Percentiles rank a stretch among this genome's conserved stretches.
Conservation (phyloP, 306 rosid species). For the Rosa multiflora region DNA sequence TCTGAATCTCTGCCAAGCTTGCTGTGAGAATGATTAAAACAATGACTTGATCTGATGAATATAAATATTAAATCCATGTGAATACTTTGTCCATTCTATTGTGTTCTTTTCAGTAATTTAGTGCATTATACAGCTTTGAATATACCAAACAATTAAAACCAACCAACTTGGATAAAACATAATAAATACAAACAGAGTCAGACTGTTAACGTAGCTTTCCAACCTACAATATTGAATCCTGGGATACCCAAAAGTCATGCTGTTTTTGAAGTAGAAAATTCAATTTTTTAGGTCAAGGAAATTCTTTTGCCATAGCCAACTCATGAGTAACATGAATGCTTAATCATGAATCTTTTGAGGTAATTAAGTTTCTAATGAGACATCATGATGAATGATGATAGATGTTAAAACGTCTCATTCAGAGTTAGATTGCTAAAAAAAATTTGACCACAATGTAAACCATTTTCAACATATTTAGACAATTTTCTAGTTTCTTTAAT, state of each 20-base stretch:
- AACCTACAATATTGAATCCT: conserved; percentile 4
- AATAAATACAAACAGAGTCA: conserved; percentile 10
- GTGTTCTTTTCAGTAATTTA: not conserved
- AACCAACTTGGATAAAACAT: conserved; percentile 9
- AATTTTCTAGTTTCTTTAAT: too few species aligned
- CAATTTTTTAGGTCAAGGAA: not conserved
- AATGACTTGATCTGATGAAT: not conserved
- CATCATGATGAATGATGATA: conserved; percentile 37
- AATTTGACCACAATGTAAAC: not conserved
- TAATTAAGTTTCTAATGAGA: conserved; percentile 24
- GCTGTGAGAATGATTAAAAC: conserved; percentile 19
- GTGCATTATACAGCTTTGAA: not conserved
- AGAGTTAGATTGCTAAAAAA: not conserved
- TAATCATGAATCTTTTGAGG: conserved; percentile 33
- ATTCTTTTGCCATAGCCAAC: conserved; percentile 6
- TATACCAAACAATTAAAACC: not conserved
- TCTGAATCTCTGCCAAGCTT: conserved; percentile 15
- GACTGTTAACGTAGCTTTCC: not conserved
- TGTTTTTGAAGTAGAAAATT: conserved; percentile 1
- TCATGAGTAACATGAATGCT: conserved; percentile 5
- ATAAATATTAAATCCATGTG: not conserved
- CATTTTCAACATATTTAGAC: not conserved
- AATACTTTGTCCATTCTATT: not conserved
- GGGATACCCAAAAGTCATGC: not conserved
- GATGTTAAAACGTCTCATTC: conserved; percentile 39